Evolutionary conservation across 768 basidiomycete species (phyloP).

Genomic region (Pulveroboletus sp.): DNA sequence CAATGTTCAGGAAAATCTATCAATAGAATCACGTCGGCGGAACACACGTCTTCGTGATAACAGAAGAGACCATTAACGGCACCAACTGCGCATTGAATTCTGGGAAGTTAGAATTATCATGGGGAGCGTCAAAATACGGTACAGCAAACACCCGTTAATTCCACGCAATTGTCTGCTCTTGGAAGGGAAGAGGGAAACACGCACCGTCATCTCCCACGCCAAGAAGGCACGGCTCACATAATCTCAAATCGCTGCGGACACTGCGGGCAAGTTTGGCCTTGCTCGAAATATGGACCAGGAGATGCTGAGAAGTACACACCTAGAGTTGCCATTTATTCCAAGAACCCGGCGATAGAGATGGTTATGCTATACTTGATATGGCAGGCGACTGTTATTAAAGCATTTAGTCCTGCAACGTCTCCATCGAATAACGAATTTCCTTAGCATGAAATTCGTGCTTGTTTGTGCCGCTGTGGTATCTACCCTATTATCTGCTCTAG

Average conservation of each 20-base stretch:
- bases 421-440: not conserved
- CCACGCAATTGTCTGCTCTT: no score
- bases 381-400: not conserved
- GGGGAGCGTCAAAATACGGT: no score
- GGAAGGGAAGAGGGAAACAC: no score
- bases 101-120: no score
- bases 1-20: not conserved
- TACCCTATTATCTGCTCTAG: conserved; percentile 1
- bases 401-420: not conserved
- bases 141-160: no score
- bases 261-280: conserved; percentile 11
- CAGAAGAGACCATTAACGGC: no score
- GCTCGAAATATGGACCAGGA: not conserved
- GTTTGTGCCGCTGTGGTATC: not conserved
- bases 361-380: not conserved
- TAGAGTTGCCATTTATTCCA: not conserved
- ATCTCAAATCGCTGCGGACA: not conserved
- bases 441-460: conserved; percentile 6
- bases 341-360: not conserved
- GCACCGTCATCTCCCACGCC: no score
- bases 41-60: no score
- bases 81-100: no score
- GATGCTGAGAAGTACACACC: not conserved
- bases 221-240: no score
- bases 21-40: no score